Evolutionary conservation across 73 alveolate genomes (phyloP), one percentile per base, ranked within the genome.

Genomic region (Stentor coeruleus): DNA sequence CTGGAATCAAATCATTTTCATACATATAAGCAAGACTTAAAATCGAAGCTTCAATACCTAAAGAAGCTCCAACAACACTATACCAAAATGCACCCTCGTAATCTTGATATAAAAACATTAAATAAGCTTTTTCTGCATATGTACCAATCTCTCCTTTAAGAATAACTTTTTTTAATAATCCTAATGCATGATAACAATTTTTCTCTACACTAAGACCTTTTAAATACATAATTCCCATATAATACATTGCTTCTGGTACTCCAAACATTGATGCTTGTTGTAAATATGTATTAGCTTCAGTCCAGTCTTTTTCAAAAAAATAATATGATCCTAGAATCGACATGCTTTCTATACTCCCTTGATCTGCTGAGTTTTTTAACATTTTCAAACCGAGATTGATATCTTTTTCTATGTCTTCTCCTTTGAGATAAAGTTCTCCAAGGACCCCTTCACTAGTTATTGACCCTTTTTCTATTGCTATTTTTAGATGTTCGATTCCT

Each of bases 51-150:
- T 66, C 79, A 26, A 26, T 11, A 20, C 79, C 79, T 14, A 66
- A 40, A 33, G 42, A 20, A 1, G 79, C 79, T 15, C 42, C 36
- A 11, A 66, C 2, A 20, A 66, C 14, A 2, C 14, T 28, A 33
- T 20, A 26, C 79, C n/a, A 33, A 66, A 20, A 66, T 28, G 79
- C 79, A 28, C 79, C 79, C 33, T 66, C 79, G n/a, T 28, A 11
- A 2, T 66, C 79, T 31, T 40, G 49, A 66, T 66, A 28, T 0
- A 20, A 0, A 33, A 28, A 66, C n/a, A 66, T 20, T 33, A 31
- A 26, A 33, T 66, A 66, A 20, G 79, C 79, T 1, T 66, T 66
- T 66, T 49, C 66, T 11, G 66, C 66, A 20, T 49, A 49, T 49
- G 6, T 49, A 11, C 66, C 28, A 11, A 49, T 11, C 6, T 20